These are phyloP conservation scores for Erodium texanum DNA, from an alignment of 441 rosid genomes.

Conservation along the genomic window DNA sequence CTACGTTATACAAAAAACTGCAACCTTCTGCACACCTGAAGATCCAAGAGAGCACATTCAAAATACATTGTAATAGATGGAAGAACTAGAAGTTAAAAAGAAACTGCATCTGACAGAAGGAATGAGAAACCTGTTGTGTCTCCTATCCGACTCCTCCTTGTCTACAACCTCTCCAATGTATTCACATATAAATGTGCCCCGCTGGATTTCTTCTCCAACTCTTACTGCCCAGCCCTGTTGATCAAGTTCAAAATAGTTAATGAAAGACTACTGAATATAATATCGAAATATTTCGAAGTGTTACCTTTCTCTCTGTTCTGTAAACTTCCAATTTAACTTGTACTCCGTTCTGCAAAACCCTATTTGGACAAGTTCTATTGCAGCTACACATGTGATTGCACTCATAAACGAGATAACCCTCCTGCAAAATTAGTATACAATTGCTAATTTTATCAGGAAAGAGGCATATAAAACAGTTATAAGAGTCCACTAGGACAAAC, in stretches of 20 bases:
- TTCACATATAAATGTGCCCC: constrained; percentile 84
- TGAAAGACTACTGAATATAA: constrained; percentile 10
- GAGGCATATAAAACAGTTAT: neutral
- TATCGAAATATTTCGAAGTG: constrained; percentile 16
- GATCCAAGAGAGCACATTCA: constrained; percentile 16
- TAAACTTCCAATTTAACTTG: constrained; percentile 69
- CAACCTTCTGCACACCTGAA: constrained; percentile 57
- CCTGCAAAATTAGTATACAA: constrained; percentile 40
- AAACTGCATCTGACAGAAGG: constrained; percentile 9
- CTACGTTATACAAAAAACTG: constrained; percentile 53
- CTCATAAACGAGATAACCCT: constrained; percentile 98
- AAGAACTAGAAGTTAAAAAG: neutral
- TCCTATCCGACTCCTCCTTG: constrained; percentile 55
- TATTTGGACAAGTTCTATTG: constrained; percentile 64
- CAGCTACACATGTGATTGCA: constrained; percentile 81
- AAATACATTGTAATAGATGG: constrained; percentile 9
- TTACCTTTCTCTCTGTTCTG: constrained; percentile 71
- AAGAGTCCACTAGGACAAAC: neutral
- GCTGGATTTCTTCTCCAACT: constrained; percentile 72
- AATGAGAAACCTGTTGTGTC: constrained; percentile 52
- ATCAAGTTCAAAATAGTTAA: constrained; percentile 16
- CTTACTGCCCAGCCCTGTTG: constrained; percentile 93
- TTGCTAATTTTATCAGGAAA: constrained; percentile 10
- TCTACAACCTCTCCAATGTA: constrained; percentile 78
- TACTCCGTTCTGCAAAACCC: constrained; percentile 89